These are phyloP conservation scores for Aspergillus pseudotamarii DNA, from an alignment of 2,329 filamentous ascomycete genomes.

Conservation along the genomic window DNA sequence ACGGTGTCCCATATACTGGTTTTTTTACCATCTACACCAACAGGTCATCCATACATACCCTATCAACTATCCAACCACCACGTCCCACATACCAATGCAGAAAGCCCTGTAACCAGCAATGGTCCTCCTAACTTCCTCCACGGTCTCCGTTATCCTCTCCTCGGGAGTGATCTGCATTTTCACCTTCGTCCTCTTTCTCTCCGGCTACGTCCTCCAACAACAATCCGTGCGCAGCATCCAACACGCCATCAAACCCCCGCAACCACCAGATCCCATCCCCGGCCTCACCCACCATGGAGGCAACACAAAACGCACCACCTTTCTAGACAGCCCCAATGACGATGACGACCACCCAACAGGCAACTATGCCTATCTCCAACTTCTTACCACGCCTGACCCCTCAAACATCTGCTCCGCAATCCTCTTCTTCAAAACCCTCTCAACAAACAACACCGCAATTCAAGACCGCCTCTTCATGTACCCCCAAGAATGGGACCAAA, in stretches of 20 bases:
- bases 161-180: constrained; percentile 67
- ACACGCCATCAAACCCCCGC: constrained; percentile 60
- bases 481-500: constrained; percentile 48
- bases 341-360: constrained; percentile 15
- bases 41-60: not conserved
- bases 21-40: not conserved
- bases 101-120: constrained; percentile 31
- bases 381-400: constrained; percentile 46
- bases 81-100: constrained; percentile 14
- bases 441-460: constrained; percentile 35
- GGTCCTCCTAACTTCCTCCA: constrained; percentile 50
- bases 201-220: constrained; percentile 86
- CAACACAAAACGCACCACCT: constrained; percentile 20
- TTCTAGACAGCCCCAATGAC: constrained; percentile 11
- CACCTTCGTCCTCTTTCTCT: constrained; percentile 81
- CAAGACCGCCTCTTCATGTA: constrained; percentile 51
- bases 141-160: constrained; percentile 48
- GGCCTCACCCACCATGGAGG: constrained; percentile 25
- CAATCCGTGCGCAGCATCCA: constrained; percentile 79
- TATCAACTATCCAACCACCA: not conserved
- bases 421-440: constrained; percentile 46
- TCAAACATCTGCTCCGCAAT: constrained; percentile 50
- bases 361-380: constrained; percentile 47
- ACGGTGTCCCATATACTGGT: not conserved
- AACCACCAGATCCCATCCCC: constrained; percentile 17